These are phyloP conservation scores for Verticillium tricorpus DNA, from an alignment of 2,329 filamentous ascomycete species.

Conservation along the genomic window DNA sequence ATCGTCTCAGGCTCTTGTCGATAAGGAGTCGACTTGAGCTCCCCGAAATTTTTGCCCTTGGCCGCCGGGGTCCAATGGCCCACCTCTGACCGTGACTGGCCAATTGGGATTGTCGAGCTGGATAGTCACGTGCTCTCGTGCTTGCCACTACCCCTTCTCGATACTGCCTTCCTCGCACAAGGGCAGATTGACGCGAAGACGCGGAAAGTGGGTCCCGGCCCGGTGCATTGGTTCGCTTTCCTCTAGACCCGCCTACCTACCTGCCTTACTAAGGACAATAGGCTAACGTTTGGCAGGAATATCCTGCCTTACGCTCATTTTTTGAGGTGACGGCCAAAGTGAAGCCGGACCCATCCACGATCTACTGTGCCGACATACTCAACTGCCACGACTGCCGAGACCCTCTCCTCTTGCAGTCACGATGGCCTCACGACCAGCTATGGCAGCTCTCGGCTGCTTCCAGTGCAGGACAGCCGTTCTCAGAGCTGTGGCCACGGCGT, in stretches of 20 bases:
- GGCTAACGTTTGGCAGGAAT: not conserved
- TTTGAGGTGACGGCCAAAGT: not conserved
- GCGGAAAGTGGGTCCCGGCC: not conserved
- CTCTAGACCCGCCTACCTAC: too few relatives aligned
- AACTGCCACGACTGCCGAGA: not conserved
- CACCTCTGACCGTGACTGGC: not conserved
- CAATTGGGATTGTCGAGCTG: not conserved
- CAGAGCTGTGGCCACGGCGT: conserved; percentile 15
- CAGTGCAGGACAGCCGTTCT: conserved; percentile 19
- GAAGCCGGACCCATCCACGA: not conserved
- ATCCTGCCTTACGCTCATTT: not conserved
- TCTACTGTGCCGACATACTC: not conserved
- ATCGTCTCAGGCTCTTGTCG: not conserved
- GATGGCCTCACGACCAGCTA: conserved; percentile 17
- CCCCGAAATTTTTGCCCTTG: conserved; percentile 2
- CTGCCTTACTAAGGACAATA: not conserved
- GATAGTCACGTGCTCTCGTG: not conserved
- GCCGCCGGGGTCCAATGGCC: not conserved
- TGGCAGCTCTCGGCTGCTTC: conserved; percentile 20
- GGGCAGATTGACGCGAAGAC: not conserved
- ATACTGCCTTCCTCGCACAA: not conserved
- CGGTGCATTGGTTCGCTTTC: not conserved
- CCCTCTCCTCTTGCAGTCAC: not conserved
- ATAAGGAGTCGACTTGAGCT: conserved; percentile 2
- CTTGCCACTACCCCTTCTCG: not conserved